A percentile compares a stretch with the other conserved stretches of the same genome.
Evolutionary conservation across 1,139 yeast genomes (phyloP).

Genomic region (Candida buenavistaensis): DNA sequence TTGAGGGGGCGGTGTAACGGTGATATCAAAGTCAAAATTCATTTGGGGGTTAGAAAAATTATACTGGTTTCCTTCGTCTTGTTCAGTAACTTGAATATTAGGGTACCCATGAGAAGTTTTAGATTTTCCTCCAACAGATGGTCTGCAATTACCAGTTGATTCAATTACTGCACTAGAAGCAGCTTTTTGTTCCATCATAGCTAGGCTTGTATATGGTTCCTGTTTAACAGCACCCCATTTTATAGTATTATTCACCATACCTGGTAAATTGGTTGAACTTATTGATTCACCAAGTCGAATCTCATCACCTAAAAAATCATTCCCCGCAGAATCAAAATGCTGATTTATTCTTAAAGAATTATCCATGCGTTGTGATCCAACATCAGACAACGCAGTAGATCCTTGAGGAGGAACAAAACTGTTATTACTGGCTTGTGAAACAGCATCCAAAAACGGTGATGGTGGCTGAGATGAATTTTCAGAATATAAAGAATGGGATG

Average conservation of each 20-base stretch:
- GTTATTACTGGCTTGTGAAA: conserved; percentile 28
- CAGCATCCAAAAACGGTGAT: conserved; percentile 42
- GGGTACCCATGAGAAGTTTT: conserved; percentile 1
- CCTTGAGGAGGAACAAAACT: conserved; percentile 12
- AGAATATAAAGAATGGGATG: conserved; percentile 31
- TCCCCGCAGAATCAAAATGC: conserved; percentile 12
- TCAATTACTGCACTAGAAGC: neutral
- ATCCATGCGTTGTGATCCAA: conserved; percentile 13
- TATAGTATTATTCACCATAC: conserved; percentile 11
- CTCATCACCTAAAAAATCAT: conserved; percentile 25
- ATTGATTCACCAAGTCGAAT: conserved; percentile 45
- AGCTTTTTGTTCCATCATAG: conserved; percentile 3
- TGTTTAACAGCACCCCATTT: conserved; percentile 4
- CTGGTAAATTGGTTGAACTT: conserved; percentile 35
- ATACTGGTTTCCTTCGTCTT: conserved; percentile 7
- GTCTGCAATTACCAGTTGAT: conserved; percentile 1
- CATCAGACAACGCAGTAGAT: conserved; percentile 16
- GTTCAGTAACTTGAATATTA: conserved; percentile 2
- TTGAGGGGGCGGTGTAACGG: conserved; percentile 16
- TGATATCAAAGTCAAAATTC: conserved; percentile 14
- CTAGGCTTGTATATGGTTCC: conserved; percentile 5
- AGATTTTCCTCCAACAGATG: conserved; percentile 6
- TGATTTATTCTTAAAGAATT: conserved; percentile 10
- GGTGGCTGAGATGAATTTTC: conserved; percentile 42
- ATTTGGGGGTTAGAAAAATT: conserved; percentile 10